These are phyloP conservation scores for Nicotiana tomentosiformis DNA, from an alignment of 257 asterid genomes.

Conservation along the genomic window DNA sequence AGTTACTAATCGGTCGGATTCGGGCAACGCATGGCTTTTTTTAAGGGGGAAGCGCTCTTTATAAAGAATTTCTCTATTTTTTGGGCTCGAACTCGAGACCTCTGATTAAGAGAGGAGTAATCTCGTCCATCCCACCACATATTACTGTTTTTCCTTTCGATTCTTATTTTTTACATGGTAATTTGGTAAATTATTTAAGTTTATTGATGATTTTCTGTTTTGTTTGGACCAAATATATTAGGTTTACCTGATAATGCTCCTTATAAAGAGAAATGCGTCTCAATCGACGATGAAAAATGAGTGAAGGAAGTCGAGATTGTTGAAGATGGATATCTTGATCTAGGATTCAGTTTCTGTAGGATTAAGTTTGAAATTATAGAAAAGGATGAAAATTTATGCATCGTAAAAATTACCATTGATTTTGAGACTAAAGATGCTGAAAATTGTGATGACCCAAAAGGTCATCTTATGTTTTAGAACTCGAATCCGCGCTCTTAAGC, in stretches of 20 bases:
- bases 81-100: too few relatives aligned
- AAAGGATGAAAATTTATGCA: not conserved
- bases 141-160: too few relatives aligned
- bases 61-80: too few relatives aligned
- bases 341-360: not conserved
- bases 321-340: not conserved
- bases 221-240: not conserved
- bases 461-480: too few relatives aligned
- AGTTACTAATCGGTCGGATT: too few relatives aligned
- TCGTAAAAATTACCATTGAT: not conserved
- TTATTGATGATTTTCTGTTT: not conserved
- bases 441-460: not conserved
- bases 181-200: too few relatives aligned
- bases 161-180: too few relatives aligned
- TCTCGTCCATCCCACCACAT: too few relatives aligned
- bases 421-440: slow-evolving; percentile 3
- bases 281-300: not conserved
- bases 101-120: too few relatives aligned
- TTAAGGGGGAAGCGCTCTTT: too few relatives aligned
- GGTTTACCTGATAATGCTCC: not conserved
- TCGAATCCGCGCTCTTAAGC: too few relatives aligned
- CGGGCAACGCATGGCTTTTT: too few relatives aligned
- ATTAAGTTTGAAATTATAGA: not conserved
- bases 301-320: not conserved
- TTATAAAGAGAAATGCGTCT: not conserved